These are phyloP conservation scores for Sugiyamaella xylanicola DNA, from an alignment of 1,139 yeast species.

Conservation along the genomic window DNA sequence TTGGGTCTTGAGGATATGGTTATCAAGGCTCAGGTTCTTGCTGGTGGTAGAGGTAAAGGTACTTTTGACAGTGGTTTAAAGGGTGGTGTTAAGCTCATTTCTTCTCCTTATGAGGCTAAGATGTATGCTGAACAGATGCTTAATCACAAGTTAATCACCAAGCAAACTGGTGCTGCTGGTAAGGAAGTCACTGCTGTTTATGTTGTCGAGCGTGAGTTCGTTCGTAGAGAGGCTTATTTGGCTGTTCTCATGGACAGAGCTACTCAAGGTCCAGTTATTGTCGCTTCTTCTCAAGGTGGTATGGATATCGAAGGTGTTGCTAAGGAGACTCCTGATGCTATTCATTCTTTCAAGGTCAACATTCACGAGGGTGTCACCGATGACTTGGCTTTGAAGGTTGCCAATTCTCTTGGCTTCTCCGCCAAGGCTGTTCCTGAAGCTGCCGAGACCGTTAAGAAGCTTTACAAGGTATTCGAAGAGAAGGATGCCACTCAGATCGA, in stretches of 20 bases:
- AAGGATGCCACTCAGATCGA: conserved; percentile 97
- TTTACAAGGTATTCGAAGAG: conserved; percentile 85
- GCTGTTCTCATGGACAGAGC: conserved; percentile 95
- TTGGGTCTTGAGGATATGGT: conserved; percentile 76
- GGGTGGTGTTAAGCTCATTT: conserved; percentile 94
- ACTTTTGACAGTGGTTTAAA: conserved; percentile 93
- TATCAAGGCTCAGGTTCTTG: conserved; percentile 95
- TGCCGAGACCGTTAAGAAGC: conserved; percentile 80
- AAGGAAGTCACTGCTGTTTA: conserved; percentile 96
- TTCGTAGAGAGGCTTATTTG: conserved; percentile 90
- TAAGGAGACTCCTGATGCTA: conserved; percentile 85
- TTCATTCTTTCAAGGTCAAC: conserved; percentile 82
- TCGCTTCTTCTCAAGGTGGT: conserved; percentile 98
- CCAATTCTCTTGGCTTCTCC: conserved; percentile 80
- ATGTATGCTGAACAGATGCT: conserved; percentile 88
- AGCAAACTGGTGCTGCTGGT: conserved; percentile 98
- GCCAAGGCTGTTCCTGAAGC: conserved; percentile 80
- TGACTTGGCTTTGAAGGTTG: conserved; percentile 72
- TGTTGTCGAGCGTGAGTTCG: conserved; percentile 92
- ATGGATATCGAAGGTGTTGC: conserved; percentile 99
- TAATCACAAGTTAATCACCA: conserved; percentile 89
- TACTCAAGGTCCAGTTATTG: conserved; percentile 86
- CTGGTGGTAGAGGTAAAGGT: conserved; percentile 99
- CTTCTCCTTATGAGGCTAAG: conserved; percentile 83
- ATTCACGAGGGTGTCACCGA: conserved; percentile 81